phyloP scores from a whole-genome alignment of 306 rosid genomes.

The Begonia fuchsioides region DNA sequence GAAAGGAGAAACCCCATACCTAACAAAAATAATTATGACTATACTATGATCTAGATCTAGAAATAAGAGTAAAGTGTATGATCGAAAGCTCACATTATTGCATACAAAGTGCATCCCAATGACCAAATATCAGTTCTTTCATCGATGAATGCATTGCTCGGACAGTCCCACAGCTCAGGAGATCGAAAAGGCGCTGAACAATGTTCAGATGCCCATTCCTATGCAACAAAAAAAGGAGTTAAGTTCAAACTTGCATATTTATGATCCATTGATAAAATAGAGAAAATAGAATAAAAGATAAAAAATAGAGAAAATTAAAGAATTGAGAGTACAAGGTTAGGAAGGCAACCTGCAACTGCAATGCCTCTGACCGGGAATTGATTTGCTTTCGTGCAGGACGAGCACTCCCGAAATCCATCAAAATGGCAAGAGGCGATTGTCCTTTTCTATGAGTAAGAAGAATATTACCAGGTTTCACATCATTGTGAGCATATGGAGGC shows the following conservation, averaged over 20 bases:
- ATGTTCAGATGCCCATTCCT: slow-evolving; percentile 99
- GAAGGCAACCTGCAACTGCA: slow-evolving; percentile 74
- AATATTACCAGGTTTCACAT: slow-evolving; percentile 93
- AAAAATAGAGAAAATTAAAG: neutral
- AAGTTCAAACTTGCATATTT: neutral
- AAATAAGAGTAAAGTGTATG: no score
- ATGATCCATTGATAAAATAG: neutral
- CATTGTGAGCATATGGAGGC: slow-evolving; percentile 96
- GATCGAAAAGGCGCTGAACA: slow-evolving; percentile 96
- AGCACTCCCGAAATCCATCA: slow-evolving; percentile 99
- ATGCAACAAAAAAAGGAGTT: slow-evolving; percentile 9
- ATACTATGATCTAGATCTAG: no score
- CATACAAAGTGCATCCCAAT: slow-evolving; percentile 92
- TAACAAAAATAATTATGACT: slow-evolving; percentile 4
- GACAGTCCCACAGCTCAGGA: slow-evolving; percentile 99
- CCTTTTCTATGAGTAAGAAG: slow-evolving; percentile 74
- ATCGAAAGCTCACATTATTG: slow-evolving; percentile 59
- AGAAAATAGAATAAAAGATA: neutral
- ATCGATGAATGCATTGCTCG: slow-evolving; percentile 78
- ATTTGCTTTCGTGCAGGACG: slow-evolving; percentile 77
- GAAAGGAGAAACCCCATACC: slow-evolving; percentile 96
- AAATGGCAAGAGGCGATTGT: slow-evolving; percentile 69
- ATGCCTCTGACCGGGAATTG: slow-evolving; percentile 75
- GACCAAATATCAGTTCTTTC: slow-evolving; percentile 99
- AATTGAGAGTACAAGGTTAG: no score